These are phyloP conservation scores for Rhodomyrtus tomentosa DNA, from an alignment of 345 rosid genomes.

Conservation along the genomic window DNA sequence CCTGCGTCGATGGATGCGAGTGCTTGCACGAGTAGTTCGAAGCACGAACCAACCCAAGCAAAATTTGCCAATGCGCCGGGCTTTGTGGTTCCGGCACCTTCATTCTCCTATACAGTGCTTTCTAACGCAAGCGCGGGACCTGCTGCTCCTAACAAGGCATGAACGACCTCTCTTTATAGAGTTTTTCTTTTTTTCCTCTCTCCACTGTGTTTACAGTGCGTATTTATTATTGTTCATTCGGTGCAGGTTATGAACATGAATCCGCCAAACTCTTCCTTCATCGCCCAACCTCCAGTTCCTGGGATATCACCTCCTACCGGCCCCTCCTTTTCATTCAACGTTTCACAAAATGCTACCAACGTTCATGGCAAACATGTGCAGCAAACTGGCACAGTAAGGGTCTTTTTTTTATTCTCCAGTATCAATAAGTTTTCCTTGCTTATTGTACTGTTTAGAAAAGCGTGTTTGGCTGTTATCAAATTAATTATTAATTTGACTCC, in stretches of 20 bases:
- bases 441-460: not conserved
- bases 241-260: slow-evolving; percentile 6
- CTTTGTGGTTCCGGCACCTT: slow-evolving; percentile 7
- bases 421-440: not conserved
- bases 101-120: slow-evolving; percentile 11
- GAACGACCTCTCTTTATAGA: not conserved
- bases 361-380: slow-evolving; percentile 5
- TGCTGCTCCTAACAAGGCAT: not conserved
- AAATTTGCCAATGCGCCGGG: slow-evolving; percentile 7
- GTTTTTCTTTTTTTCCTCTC: not conserved
- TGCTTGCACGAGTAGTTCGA: not conserved
- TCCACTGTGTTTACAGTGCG: not conserved
- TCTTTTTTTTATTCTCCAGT: not conserved
- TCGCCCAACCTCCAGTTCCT: slow-evolving; percentile 7
- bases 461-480: not conserved
- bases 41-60: slow-evolving; percentile 6
- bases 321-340: slow-evolving; percentile 6
- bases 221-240: not conserved
- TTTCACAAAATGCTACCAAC: slow-evolving; percentile 7
- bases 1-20: not conserved
- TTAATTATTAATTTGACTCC: not conserved
- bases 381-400: slow-evolving; percentile 12
- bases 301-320: slow-evolving; percentile 2
- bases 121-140: not conserved
- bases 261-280: not conserved